Evolutionary conservation across 352 stramenopile species (phyloP), one percentile per base, ranked within the genome.

Genomic region (Phytopythium cucurbitacearum): DNA sequence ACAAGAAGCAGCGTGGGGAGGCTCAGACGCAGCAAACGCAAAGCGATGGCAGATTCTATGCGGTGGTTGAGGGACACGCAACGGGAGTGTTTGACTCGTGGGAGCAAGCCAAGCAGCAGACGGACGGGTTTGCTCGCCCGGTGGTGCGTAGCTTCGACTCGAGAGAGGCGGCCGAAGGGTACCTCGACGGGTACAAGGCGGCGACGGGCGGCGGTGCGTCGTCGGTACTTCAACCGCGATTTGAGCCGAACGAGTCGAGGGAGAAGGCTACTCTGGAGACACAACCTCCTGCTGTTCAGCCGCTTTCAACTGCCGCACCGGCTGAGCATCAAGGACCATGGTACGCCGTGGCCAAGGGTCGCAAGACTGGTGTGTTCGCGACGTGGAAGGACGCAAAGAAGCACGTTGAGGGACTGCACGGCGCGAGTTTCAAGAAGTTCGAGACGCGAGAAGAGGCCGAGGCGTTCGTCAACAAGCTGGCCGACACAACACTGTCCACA

Each of bases 381-480:
- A 67, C 68, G 7, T 89, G 76, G 76, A 55, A 59, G 0, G 79
- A 89, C 12, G 69, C 63, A 11, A 83, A 85, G 40, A 28, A 62
- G 15, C 78, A 83, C 16, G 68, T 89, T 5, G 67, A 85, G 5
- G 75, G 76, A 4, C 46, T 85, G 13, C 67, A 71, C 50, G 77
- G 65, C 42, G 69, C 72, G 37, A 82, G 56, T 40, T 85, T 71
- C 61, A 84, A 85, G 44, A 85, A 78, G 42, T 88, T 88, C 40
- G 5, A 49, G 35, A 80, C 67, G 6, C 67, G 63, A 12, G 65
- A 70, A 7, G 64, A 85, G 15, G 76, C 74, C 0, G 60, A 87
- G 38, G 64, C 63, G 21, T 89, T 86, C 40, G 55, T 87, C n/a
- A 58, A 53, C 9, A 54, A 73, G 16, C 57, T 80, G 48, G n/a